Base-by-base conservation (phyloP, 2,329 filamentous ascomycete genomes). In the Neocucurbitaria cava region DNA sequence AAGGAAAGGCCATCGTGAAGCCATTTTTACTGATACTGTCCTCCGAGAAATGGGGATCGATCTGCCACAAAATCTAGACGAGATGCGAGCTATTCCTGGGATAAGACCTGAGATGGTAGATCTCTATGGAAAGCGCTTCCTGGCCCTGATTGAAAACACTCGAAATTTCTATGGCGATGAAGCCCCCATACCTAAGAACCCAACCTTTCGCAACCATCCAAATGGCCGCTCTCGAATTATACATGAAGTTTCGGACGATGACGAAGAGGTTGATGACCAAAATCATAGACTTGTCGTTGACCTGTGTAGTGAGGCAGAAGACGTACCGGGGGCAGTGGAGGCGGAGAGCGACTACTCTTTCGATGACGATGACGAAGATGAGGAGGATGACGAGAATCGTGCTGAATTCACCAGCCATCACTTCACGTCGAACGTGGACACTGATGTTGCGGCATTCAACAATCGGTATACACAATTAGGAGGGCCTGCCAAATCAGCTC, bases 41-140 rank as follows among this genome's bases (percentile, higher is more conserved):
- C 82, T 92, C 46, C 85, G 87, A 31, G 84, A 89, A 62, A 93
- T 95, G 89, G 88, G 85, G 11, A 85, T 92, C 45, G 76, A 81
- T 30, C 89, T 89, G 80, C 90, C 89, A 0, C 81, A 78, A 7
- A 85, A 80, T 8, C 66, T 85, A 9, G 82, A 84, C 15, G 78
- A 86, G 52, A 89, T 95, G 86, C 77, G 76, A 28, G 73, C 75
- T 8, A 89, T 94, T 44, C 81, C 82, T 0, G 84, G 83, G 9
- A 88, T 93, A 53, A 82, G 88, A 49, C 59, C 71, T 1, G 84
- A 86, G 23, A 88, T 86, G 68, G 87, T 92, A 21, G 70, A 80
- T 40, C 78, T 79, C 2, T 86, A 87, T 67, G 90, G 90, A 7
- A 77, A 75, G 30, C 81, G 79, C 48, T 86, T 94, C 58, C 70